Evolutionary conservation across 1,139 yeast genomes (phyloP).

Genomic region (Blastobotrys arbuscula): DNA sequence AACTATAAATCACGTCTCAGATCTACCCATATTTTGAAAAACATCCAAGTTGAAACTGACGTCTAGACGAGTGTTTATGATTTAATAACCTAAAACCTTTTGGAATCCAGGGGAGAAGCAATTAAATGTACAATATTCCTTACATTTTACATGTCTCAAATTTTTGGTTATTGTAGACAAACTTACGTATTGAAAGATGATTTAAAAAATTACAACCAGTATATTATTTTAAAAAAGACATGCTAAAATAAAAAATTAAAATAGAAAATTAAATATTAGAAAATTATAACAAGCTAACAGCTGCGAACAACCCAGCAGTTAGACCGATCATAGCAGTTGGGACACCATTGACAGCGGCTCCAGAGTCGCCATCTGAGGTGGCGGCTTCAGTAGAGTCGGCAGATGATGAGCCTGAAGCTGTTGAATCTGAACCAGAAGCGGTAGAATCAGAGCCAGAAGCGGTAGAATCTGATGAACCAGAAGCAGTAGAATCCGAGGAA

Average conservation of each 20-base stretch:
- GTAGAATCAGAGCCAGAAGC: slow-evolving; percentile 14
- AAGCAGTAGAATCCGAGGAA: slow-evolving; percentile 14
- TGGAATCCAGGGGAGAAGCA: too few relatives aligned
- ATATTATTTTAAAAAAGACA: background rate
- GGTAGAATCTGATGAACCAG: slow-evolving; percentile 14
- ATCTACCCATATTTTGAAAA: too few relatives aligned
- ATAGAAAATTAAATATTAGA: background rate
- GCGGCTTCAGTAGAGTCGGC: slow-evolving; percentile 12
- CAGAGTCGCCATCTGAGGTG: slow-evolving; percentile 11
- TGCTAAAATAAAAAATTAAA: background rate
- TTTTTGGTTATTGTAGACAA: too few relatives aligned
- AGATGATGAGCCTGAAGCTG: slow-evolving; percentile 18
- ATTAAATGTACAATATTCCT: too few relatives aligned
- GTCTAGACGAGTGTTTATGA: too few relatives aligned
- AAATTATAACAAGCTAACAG: slow-evolving; percentile 16
- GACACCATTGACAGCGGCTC: slow-evolving; percentile 11
- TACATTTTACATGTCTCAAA: too few relatives aligned
- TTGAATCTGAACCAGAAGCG: slow-evolving; percentile 13
- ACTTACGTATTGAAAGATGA: too few relatives aligned
- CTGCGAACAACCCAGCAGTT: slow-evolving; percentile 18
- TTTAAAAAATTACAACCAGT: background rate
- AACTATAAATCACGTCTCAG: too few relatives aligned
- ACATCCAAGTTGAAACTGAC: too few relatives aligned
- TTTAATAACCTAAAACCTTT: too few relatives aligned
- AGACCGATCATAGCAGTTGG: slow-evolving; percentile 21